Base-by-base conservation (phyloP, 176 grass and related monocot genomes). In the Oryza meridionalis region DNA sequence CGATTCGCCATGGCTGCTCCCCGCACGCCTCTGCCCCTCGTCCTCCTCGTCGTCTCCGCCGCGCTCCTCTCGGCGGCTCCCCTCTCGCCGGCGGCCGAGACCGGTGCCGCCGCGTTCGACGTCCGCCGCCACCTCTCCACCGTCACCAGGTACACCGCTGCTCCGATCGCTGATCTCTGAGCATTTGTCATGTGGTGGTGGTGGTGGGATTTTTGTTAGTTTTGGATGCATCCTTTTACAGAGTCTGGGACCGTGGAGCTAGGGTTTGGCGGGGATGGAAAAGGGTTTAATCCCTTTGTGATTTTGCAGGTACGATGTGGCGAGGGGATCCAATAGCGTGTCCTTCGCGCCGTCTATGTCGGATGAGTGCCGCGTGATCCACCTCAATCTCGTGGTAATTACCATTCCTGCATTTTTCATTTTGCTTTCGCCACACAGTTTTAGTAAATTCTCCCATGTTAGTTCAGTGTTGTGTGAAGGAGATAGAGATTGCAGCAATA, bases 121-220 rank as follows among this genome's bases (percentile, higher is more conserved):
- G 93, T 99, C 74, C 89, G 96, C 47, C 89, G 87, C 27, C 93
- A 99, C 87, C 93, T 99, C 88, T 96, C 93, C 67, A 99, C 96
- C 62, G 93, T 99, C 82, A 92, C 96, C 80, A 94, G 96, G 96
- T 95, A 40, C 38, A 2, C 38, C 8, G 31, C 44, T 8, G 24
- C 59, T 66, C 27, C 8, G 4, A 3, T 17, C 53, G 43, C 73
- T 67, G 79, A 90, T 90, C 78, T 90, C 78, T 80, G 32, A 15
- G 51, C 43, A 1, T 3, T 25, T 58, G 32, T 58, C 46, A 11
- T 58, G 0, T 35, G 40, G 53, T 22, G 47, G 53, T 22, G 47
- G 47, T 2, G 2, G 31, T 32, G 27, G 4, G 47, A 17, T 85
- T 43, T 31, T 9, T 37, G 17, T 64, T 70, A 6, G 9, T 67